Evolutionary conservation across 73 alveolate genomes (phyloP).

Genomic region (Paramecium caudatum): DNA sequence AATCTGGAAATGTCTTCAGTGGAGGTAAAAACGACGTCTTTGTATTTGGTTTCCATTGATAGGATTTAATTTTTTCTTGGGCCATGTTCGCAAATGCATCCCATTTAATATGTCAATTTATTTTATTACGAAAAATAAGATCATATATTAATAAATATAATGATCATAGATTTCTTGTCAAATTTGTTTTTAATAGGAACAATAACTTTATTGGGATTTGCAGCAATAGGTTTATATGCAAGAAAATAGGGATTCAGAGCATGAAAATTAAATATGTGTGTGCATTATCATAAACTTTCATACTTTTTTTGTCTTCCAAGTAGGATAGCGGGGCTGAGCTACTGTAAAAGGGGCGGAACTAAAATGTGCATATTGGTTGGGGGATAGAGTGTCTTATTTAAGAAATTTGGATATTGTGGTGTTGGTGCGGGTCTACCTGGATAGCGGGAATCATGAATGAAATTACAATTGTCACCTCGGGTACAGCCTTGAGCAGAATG

Average conservation of each 20-base stretch:
- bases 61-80: constrained; percentile 28
- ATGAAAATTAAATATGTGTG: too few relatives aligned
- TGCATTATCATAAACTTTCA: constrained; percentile 47
- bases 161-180: constrained; percentile 14
- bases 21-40: constrained; percentile 39
- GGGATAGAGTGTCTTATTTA: constrained; percentile 32
- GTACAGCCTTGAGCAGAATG: constrained; percentile 96
- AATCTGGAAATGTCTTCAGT: constrained; percentile 29
- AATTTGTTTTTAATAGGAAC: not conserved
- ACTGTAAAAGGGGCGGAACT: constrained; percentile 11
- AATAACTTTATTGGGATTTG: not conserved
- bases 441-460: constrained; percentile 90
- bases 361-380: not conserved
- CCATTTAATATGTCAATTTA: constrained; percentile 28
- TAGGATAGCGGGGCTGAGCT: not conserved
- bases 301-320: constrained; percentile 29
- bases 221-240: not conserved
- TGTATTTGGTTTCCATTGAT: constrained; percentile 16
- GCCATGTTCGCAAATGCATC: constrained; percentile 5
- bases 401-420: not conserved
- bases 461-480: constrained; percentile 93
- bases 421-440: constrained; percentile 79
- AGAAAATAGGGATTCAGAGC: not conserved
- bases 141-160: too few relatives aligned
- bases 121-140: too few relatives aligned